Evolutionary conservation across 208 protist species (phyloP).

Genomic region (Lotmaria passim): DNA sequence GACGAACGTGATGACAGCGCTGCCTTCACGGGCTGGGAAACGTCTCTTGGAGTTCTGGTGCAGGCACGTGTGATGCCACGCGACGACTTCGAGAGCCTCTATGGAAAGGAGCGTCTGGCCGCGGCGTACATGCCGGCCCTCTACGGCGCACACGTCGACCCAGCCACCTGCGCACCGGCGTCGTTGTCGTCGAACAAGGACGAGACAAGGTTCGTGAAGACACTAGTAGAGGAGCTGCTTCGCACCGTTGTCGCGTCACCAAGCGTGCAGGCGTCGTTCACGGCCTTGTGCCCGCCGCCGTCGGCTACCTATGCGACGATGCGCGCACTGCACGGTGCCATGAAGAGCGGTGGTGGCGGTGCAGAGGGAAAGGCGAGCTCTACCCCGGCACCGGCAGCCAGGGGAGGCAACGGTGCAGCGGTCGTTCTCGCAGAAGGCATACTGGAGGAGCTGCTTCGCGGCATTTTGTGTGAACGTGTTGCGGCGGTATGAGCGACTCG

Average conservation of each 20-base stretch:
- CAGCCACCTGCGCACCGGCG: not conserved
- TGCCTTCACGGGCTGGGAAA: conserved; percentile 11
- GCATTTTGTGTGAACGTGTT: conserved; percentile 28
- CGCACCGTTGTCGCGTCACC: conserved; percentile 62
- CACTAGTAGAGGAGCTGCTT: conserved; percentile 73
- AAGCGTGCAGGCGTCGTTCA: conserved; percentile 60
- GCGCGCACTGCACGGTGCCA: conserved; percentile 15
- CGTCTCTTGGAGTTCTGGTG: conserved; percentile 72
- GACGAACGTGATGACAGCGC: not conserved
- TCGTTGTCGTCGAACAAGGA: conserved; percentile 13
- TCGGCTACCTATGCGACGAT: conserved; percentile 40
- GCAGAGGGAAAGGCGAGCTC: not conserved
- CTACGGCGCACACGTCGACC: conserved; percentile 26
- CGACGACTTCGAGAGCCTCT: conserved; percentile 68
- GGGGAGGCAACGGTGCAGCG: not conserved
- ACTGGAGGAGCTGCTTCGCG: conserved; percentile 67
- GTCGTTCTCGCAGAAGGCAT: conserved; percentile 18
- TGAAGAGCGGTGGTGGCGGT: not conserved
- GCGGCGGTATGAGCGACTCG: conserved; percentile 5
- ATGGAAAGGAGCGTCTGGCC: conserved; percentile 46
- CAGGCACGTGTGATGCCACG: conserved; percentile 81
- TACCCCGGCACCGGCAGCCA: not conserved
- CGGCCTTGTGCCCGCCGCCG: conserved; percentile 37
- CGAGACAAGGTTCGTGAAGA: conserved; percentile 36
- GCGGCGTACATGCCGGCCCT: conserved; percentile 34